These are phyloP conservation scores for Entomortierella beljakovae DNA, from an alignment of 192 early-diverging fungal species.

Conservation along the genomic window DNA sequence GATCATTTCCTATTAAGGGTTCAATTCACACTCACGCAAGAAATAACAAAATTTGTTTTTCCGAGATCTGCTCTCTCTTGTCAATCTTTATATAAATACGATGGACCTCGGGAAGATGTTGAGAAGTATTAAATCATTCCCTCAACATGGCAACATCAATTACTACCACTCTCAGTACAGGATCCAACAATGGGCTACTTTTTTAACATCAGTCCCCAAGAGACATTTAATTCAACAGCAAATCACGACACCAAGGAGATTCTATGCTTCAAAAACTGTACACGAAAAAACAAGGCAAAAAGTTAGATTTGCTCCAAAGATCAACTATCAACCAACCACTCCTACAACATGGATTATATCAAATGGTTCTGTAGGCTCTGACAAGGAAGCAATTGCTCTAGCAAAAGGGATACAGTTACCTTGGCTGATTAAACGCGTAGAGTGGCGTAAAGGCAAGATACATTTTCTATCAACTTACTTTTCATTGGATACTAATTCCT, in stretches of 20 bases:
- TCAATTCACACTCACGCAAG: no score
- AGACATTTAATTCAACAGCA: slow-evolving; percentile 1
- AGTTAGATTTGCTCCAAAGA: slow-evolving; percentile 6
- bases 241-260: background rate
- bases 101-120: background rate
- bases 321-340: slow-evolving; percentile 22
- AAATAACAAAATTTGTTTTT: no score
- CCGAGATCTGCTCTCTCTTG: no score
- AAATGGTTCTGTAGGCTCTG: slow-evolving; percentile 37
- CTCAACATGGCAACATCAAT: background rate
- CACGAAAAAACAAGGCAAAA: slow-evolving; percentile 16
- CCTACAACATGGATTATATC: slow-evolving; percentile 45
- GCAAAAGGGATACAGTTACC: slow-evolving; percentile 34
- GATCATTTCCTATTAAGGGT: background rate
- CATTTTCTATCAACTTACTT: no score
- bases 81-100: no score
- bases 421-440: slow-evolving; percentile 43
- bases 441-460: slow-evolving; percentile 40
- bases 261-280: slow-evolving; percentile 10
- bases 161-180: background rate
- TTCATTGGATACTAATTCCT: no score
- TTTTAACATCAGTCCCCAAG: slow-evolving; percentile 22
- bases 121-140: background rate
- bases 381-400: slow-evolving; percentile 39
- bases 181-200: slow-evolving; percentile 21